Conservation (phyloP, 148 eudicot genomes). For the Diospyros lotus region DNA sequence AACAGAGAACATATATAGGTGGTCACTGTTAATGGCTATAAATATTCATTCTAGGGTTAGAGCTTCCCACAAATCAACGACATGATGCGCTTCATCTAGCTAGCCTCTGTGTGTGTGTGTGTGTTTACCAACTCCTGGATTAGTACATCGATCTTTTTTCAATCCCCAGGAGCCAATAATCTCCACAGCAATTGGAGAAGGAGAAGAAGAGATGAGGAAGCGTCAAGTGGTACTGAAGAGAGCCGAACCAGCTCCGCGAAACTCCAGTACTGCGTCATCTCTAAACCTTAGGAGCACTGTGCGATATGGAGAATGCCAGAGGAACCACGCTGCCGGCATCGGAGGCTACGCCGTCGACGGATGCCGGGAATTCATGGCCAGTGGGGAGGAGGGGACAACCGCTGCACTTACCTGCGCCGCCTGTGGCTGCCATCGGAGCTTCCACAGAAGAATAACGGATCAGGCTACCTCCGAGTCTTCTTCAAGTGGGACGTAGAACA, state of each 20-base stretch:
- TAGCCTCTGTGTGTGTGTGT: neutral
- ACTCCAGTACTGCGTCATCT: slow-evolving; percentile 14
- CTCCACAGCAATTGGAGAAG: neutral
- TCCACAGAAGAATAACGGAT: slow-evolving; percentile 39
- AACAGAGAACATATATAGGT: no score
- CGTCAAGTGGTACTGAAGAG: slow-evolving; percentile 23
- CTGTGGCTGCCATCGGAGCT: slow-evolving; percentile 62
- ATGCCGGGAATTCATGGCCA: slow-evolving; percentile 53
- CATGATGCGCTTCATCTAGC: neutral
- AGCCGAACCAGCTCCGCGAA: slow-evolving; percentile 23
- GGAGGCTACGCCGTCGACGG: slow-evolving; percentile 62
- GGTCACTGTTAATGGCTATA: slow-evolving; percentile 14
- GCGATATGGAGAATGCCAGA: slow-evolving; percentile 50
- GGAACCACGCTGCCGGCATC: slow-evolving; percentile 42
- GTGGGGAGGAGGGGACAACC: slow-evolving; percentile 32
- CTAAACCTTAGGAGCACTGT: slow-evolving; percentile 20
- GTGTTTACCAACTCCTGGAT: no score
- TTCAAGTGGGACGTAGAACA: neutral
- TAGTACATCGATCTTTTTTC: no score
- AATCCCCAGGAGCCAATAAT: no score
- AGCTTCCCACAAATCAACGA: slow-evolving; percentile 14
- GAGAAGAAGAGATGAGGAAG: slow-evolving; percentile 20
- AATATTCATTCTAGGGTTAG: slow-evolving; percentile 30
- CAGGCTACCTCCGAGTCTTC: slow-evolving; percentile 26
- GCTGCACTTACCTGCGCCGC: slow-evolving; percentile 48